Evolutionary conservation across 768 basidiomycete genomes (phyloP).

Genomic region (Suillus brevipes): DNA sequence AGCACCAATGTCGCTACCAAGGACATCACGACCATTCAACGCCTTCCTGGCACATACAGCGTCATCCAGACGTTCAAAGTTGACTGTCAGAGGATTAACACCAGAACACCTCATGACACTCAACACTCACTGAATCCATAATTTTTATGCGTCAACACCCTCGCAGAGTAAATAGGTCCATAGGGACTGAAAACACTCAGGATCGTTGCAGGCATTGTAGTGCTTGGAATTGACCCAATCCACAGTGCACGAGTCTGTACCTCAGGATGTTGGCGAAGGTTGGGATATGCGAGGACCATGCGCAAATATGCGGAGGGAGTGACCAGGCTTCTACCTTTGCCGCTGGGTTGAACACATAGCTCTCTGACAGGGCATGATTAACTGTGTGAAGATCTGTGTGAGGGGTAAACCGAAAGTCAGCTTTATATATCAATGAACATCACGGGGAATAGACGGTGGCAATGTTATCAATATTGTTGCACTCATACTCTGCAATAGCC

Average conservation of each 20-base stretch:
- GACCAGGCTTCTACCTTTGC: slow-evolving; percentile 13
- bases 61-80: slow-evolving; percentile 96
- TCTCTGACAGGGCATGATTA: no score
- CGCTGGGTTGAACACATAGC: neutral
- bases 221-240: slow-evolving; percentile 96
- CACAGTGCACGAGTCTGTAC: slow-evolving; percentile 83
- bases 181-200: slow-evolving; percentile 96
- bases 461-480: no score
- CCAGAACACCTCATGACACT: slow-evolving; percentile 12
- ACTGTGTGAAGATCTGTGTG: no score
- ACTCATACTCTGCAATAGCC: no score
- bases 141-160: slow-evolving; percentile 96
- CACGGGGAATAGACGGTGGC: no score
- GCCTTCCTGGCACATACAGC: slow-evolving; percentile 95
- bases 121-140: slow-evolving; percentile 79
- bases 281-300: slow-evolving; percentile 45
- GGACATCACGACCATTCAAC: slow-evolving; percentile 91
- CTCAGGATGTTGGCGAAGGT: slow-evolving; percentile 43
- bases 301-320: slow-evolving; percentile 38
- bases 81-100: slow-evolving; percentile 53
- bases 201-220: slow-evolving; percentile 92
- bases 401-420: no score
- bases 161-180: slow-evolving; percentile 95
- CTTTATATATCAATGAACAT: no score
- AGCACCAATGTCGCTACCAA: slow-evolving; percentile 95